These are phyloP conservation scores for Trichosporon asahii DNA, from an alignment of 1,284 basidiomycete species.

Conservation along the genomic window DNA sequence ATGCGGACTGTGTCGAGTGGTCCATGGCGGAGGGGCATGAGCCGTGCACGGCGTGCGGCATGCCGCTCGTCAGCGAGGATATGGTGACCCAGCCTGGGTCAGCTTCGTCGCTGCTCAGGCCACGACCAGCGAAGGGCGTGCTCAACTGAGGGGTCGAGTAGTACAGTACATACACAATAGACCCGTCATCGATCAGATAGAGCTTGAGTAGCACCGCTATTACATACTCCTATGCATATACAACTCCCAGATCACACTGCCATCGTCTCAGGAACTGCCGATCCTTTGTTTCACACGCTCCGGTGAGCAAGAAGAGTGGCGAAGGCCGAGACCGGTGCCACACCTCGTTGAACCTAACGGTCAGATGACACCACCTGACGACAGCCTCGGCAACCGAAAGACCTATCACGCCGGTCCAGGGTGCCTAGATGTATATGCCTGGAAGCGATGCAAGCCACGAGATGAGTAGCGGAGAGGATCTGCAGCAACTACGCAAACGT, in stretches of 20 bases:
- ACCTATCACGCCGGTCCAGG: neutral
- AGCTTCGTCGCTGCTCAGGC: neutral
- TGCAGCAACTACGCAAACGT: too few relatives aligned
- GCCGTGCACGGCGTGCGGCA: neutral
- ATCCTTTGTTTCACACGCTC: too few relatives aligned
- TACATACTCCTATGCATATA: too few relatives aligned
- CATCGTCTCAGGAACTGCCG: neutral
- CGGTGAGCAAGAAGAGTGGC: too few relatives aligned
- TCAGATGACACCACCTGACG: neutral
- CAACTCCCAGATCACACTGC: too few relatives aligned
- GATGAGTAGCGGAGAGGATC: too few relatives aligned
- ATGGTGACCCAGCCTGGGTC: neutral
- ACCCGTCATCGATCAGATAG: too few relatives aligned
- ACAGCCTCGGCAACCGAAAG: neutral
- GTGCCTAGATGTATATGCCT: neutral
- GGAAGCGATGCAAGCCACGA: neutral
- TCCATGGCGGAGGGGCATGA: neutral
- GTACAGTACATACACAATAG: too few relatives aligned
- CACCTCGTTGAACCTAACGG: neutral
- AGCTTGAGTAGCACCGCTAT: too few relatives aligned
- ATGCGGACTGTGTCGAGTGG: neutral
- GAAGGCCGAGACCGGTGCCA: neutral
- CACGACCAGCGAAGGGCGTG: too few relatives aligned
- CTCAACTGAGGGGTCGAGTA: too few relatives aligned
- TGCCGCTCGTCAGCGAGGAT: neutral